phyloP scores from a whole-genome alignment of 2,329 filamentous ascomycete genomes.

The Fusarium multiceps region DNA sequence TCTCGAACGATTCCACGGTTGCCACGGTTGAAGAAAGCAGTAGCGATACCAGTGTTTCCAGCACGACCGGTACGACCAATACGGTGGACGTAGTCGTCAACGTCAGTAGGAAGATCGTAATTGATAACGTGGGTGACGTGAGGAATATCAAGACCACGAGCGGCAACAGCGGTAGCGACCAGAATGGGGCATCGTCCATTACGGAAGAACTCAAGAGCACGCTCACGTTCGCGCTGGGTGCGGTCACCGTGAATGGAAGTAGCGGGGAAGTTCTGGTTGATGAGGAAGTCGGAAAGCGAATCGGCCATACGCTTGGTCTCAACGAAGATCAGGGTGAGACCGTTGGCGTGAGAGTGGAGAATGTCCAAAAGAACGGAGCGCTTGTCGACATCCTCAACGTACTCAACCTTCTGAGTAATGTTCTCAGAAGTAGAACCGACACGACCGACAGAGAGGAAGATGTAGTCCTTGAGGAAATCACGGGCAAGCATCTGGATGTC shows the following conservation, averaged over 20 bases:
- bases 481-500: constrained; percentile 99
- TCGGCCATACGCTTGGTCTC: constrained; percentile 99
- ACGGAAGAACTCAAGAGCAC: constrained; percentile 96
- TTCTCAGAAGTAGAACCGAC: constrained; percentile 99
- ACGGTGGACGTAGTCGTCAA: constrained; percentile 98
- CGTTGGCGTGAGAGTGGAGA: constrained; percentile 89
- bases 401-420: constrained; percentile 99
- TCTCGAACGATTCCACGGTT: constrained; percentile 98
- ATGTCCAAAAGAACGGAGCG: constrained; percentile 97
- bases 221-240: constrained; percentile 98
- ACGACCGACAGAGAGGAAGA: constrained; percentile 98
- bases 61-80: constrained; percentile 99
- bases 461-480: constrained; percentile 98
- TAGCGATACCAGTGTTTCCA: constrained; percentile 97
- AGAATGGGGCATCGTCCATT: constrained; percentile 95
- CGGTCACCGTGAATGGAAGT: constrained; percentile 99
- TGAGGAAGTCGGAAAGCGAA: constrained; percentile 95
- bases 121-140: constrained; percentile 98
- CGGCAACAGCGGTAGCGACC: constrained; percentile 96
- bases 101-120: constrained; percentile 98
- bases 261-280: constrained; percentile 98
- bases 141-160: constrained; percentile 87
- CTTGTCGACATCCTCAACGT: constrained; percentile 97
- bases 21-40: constrained; percentile 99
- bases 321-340: constrained; percentile 96